Evolutionary conservation across 257 asterid genomes (phyloP).

Genomic region (Eucommia ulmoides): DNA sequence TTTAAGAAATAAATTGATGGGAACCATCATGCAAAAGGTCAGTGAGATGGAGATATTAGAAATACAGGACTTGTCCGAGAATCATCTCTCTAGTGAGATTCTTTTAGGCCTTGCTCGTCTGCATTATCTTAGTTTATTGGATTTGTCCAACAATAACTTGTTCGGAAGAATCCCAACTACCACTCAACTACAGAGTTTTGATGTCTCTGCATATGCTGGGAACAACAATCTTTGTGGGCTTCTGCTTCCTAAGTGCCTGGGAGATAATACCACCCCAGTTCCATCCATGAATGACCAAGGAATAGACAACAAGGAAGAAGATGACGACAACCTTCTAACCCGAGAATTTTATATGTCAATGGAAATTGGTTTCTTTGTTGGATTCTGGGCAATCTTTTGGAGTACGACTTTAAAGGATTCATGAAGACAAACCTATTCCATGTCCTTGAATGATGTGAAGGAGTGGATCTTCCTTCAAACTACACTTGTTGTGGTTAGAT

Average conservation of each 20-base stretch:
- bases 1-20: conserved; percentile 8
- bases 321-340: background rate
- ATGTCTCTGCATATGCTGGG: background rate
- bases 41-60: conserved; percentile 1
- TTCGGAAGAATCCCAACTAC: conserved; percentile 15
- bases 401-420: background rate
- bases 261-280: background rate
- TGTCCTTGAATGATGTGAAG: no score
- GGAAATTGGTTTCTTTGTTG: background rate
- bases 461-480: background rate
- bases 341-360: background rate
- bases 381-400: background rate
- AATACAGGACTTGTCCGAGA: conserved; percentile 17
- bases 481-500: background rate
- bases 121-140: conserved; percentile 14
- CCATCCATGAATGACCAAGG: background rate
- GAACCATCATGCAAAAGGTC: conserved; percentile 3
- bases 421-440: background rate
- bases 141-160: conserved; percentile 26
- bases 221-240: conserved; percentile 9
- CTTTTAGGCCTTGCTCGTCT: conserved; percentile 11
- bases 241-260: background rate
- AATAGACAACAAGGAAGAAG: background rate
- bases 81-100: conserved; percentile 20
- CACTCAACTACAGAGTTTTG: background rate